Conservation (phyloP, 352 stramenopile genomes). For the Aphanomyces euteiches region DNA sequence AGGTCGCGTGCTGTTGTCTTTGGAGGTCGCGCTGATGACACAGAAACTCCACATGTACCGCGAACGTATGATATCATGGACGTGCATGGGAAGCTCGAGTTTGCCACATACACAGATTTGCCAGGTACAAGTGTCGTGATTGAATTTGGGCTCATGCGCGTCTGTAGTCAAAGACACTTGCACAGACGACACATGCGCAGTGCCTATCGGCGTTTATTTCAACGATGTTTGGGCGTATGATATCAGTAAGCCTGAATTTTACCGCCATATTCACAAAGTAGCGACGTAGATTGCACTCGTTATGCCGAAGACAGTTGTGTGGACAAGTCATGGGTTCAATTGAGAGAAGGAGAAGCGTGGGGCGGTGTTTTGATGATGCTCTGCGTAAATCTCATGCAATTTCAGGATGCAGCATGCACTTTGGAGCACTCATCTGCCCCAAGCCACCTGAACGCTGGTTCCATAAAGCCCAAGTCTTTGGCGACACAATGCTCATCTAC, state of each 20-base stretch:
- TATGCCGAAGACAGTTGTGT: constrained; percentile 85
- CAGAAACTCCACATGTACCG: constrained; percentile 78
- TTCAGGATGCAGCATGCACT: constrained; percentile 73
- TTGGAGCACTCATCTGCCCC: constrained; percentile 83
- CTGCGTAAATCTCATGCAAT: neutral
- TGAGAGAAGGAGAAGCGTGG: constrained; percentile 84
- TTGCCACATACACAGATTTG: constrained; percentile 87
- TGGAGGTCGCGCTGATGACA: constrained; percentile 89
- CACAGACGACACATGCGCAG: constrained; percentile 39
- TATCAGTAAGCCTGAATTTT: constrained; percentile 50
- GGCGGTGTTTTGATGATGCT: constrained; percentile 40
- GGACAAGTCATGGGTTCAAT: constrained; percentile 74
- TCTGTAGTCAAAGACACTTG: constrained; percentile 46
- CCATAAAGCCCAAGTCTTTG: constrained; percentile 86
- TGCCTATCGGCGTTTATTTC: constrained; percentile 87
- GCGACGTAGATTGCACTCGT: constrained; percentile 60
- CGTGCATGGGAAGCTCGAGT: constrained; percentile 77
- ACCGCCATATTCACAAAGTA: constrained; percentile 10
- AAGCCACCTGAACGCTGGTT: constrained; percentile 86
- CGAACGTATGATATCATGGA: constrained; percentile 88
- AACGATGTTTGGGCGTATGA: constrained; percentile 97
- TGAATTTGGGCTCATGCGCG: constrained; percentile 34
- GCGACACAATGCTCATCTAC: constrained; percentile 90
- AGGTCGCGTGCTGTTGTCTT: constrained; percentile 77
- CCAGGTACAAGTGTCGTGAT: constrained; percentile 33